Conservation (phyloP, 805 yeast genomes). For the Schwanniomyces polymorphus region DNA sequence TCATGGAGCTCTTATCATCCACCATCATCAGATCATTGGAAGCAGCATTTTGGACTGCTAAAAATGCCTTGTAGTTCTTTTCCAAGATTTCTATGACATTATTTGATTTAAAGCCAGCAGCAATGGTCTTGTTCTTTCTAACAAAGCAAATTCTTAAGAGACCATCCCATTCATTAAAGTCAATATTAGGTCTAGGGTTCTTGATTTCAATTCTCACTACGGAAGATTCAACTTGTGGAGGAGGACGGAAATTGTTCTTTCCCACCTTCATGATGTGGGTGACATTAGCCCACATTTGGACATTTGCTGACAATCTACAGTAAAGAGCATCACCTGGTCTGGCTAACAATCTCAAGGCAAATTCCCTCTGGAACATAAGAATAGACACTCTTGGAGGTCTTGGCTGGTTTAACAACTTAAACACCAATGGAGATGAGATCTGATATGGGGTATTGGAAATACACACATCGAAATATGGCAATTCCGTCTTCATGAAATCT, state of each 20-base stretch:
- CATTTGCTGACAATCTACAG: slow-evolving; percentile 92
- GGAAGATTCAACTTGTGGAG: slow-evolving; percentile 96
- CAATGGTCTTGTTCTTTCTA: slow-evolving; percentile 87
- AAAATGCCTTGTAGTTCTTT: slow-evolving; percentile 79
- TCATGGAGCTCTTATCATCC: slow-evolving; percentile 42
- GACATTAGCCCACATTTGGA: slow-evolving; percentile 99
- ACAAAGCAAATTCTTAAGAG: slow-evolving; percentile 86
- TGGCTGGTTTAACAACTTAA: slow-evolving; percentile 86
- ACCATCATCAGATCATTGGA: slow-evolving; percentile 39
- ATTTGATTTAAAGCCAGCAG: slow-evolving; percentile 86
- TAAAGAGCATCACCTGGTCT: slow-evolving; percentile 95
- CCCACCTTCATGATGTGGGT: slow-evolving; percentile 99
- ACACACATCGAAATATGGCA: slow-evolving; percentile 94
- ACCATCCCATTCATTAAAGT: slow-evolving; percentile 97
- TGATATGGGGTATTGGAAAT: slow-evolving; percentile 98
- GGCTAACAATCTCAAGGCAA: slow-evolving; percentile 89
- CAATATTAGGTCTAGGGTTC: slow-evolving; percentile 90
- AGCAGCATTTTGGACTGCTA: slow-evolving; percentile 51
- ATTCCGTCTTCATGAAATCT: slow-evolving; percentile 92
- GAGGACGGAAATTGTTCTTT: slow-evolving; percentile 93
- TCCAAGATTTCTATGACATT: slow-evolving; percentile 81
- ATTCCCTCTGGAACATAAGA: slow-evolving; percentile 97
- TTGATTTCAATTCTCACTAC: slow-evolving; percentile 94
- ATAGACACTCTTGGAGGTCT: slow-evolving; percentile 93
- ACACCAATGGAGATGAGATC: slow-evolving; percentile 94